A percentile compares a stretch with the other conserved stretches of the same genome.
These are phyloP conservation scores for Podospora conica DNA, from an alignment of 495 filamentous ascomycete species.

Conservation along the genomic window DNA sequence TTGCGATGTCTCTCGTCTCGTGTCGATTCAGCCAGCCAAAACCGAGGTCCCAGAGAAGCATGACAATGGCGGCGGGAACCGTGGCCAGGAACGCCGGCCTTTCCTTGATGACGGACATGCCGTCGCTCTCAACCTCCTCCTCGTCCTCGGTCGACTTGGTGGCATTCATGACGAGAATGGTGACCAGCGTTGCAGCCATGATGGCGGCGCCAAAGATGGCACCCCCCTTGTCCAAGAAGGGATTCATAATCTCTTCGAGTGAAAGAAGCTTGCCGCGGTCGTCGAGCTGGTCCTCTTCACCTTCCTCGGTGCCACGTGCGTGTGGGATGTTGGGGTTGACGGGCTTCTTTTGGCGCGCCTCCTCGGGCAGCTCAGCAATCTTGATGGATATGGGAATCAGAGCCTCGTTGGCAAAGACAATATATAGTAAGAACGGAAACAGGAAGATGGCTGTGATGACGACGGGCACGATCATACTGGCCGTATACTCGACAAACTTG, in stretches of 20 bases:
- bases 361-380: constrained; percentile 59
- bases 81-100: constrained; percentile 56
- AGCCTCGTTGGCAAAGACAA: constrained; percentile 53
- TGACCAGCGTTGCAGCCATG: constrained; percentile 56
- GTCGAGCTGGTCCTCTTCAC: constrained; percentile 45
- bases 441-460: constrained; percentile 55
- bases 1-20: constrained; percentile 54
- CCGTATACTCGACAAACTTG: constrained; percentile 61
- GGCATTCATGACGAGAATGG: constrained; percentile 54
- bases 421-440: constrained; percentile 58
- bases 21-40: constrained; percentile 53
- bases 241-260: constrained; percentile 65
- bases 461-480: constrained; percentile 63
- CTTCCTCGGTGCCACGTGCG: constrained; percentile 44
- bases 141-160: constrained; percentile 29
- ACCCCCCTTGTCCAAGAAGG: constrained; percentile 57
- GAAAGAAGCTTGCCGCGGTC: constrained; percentile 47
- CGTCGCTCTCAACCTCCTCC: neutral
- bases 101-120: constrained; percentile 15
- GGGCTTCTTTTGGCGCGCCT: constrained; percentile 45
- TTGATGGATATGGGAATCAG: constrained; percentile 58
- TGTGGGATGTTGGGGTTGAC: constrained; percentile 63
- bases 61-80: constrained; percentile 54
- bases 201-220: constrained; percentile 54
- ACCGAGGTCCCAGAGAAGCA: constrained; percentile 55